Base-by-base conservation (phyloP, 139 green algal genomes). In the Auxenochlorella pyrenoidosa region DNA sequence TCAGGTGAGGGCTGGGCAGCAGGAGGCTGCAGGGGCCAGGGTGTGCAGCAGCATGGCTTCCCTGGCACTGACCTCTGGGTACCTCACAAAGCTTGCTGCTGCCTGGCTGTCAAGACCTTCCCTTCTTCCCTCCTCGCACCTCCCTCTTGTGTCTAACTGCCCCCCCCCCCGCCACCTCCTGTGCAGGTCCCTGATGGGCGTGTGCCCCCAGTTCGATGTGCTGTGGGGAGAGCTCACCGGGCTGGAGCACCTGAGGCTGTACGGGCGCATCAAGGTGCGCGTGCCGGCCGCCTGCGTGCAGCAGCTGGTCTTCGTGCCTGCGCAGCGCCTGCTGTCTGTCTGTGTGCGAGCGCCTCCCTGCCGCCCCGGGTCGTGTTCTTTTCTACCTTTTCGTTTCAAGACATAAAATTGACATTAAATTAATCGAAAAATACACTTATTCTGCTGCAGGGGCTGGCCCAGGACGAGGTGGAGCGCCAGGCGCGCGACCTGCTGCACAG, bases 151-250 rank as follows among this genome's bases (percentile, higher is more conserved):
- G 24, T 15, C 63, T 12, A 36, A 18, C 13, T 71, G 63, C 63
- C 28, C 24, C 1, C 28, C 75, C 0, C 30, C 10, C 44, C 41
- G 0, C 30, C 32, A 16, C 78, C 51, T 16, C 38, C 19, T 1
- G 5, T 73, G 79, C 79, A 84, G 79, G 79, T 75, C 80, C 13
- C 63, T 85, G 40, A 85, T 85, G 40, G 80, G 80, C 28, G 80
- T 85, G 19, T 85, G 60, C 88, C 97, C 96, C 5, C 97, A 99
- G 91, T 99, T 99, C 88, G 97, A 99, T 86, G 94, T 99, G 59
- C 94, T 99, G 60, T 99, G 97, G 97, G 88, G 89, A 60, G 92
- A 95, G 82, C 94, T 99, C 15, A 97, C 93, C 3, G 97, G 96
- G 13, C 59, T 72, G 0, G 97, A 99, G 91, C 97, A 99, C 93